Base-by-base conservation (phyloP, 2,329 filamentous ascomycete species). In the Neofusicoccum kwambonambiense region DNA sequence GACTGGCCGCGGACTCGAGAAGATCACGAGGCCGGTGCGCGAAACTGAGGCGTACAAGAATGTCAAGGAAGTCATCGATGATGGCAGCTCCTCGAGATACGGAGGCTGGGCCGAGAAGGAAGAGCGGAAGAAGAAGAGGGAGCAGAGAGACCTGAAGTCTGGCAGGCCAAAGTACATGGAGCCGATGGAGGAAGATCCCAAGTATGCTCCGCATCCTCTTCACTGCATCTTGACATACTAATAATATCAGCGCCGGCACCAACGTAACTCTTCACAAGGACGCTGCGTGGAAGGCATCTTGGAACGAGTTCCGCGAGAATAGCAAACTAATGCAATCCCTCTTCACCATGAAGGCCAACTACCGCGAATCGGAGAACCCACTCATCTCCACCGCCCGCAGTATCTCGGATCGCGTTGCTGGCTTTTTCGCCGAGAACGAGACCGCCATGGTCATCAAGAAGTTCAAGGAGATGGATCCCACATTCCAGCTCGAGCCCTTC, bases 391-490 rank as follows among this genome's bases (percentile, higher is more conserved):
- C 94, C 0, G 95, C 93, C 1, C 90, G 95, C 75, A 93, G 92
- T 77, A 97, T 99, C 71, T 94, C 93, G 37, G 95, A 99, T 77
- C 88, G 90, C 65, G 88, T 99, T 44, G 92, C 91, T 52, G 93
- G 95, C 34, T 99, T 97, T 82, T 99, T 99, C 70, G 95, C 95
- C 67, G 95, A 99, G 79, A 99, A 98, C 77, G 95, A 99, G 82
- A 97, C 93, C 0, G 95, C 95, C 35, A 90, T 90, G 86, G 95
- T 99, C 41, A 96, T 98, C 82, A 98, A 97, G 83, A 96, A 94
- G 78, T 96, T 99, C 84, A 89, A 94, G 52, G 87, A 93, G 72
- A 97, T 98, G 87, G 95, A 99, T 72, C 94, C 95, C 4, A 86
- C 85, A 69, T 99, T 99, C 84, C 92, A 97, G 76, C 86, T 97